phyloP scores from a whole-genome alignment of 2,329 filamentous ascomycete species.

The Exophiala aquamarina region DNA sequence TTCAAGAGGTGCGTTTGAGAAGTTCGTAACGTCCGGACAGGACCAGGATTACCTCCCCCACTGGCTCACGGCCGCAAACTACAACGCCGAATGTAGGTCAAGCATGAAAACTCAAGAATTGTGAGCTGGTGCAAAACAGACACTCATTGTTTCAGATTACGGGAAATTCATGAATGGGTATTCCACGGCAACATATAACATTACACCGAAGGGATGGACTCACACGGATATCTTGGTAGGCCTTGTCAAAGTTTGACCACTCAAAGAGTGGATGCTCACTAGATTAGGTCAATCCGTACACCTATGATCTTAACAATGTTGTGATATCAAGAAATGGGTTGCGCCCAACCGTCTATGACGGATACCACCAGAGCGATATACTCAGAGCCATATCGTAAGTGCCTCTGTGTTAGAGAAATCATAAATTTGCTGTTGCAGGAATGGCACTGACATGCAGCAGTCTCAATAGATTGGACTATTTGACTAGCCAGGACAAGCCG shows the following conservation, averaged over 20 bases:
- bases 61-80: slow-evolving; percentile 17
- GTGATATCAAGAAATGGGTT: slow-evolving; percentile 30
- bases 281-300: slow-evolving; percentile 32
- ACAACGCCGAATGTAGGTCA: slow-evolving; percentile 8
- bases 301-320: slow-evolving; percentile 29
- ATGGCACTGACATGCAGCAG: too few species aligned
- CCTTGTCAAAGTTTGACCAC: background rate
- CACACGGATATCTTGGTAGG: background rate
- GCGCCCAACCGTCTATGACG: slow-evolving; percentile 25
- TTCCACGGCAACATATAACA: slow-evolving; percentile 8
- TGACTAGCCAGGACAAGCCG: slow-evolving; percentile 22
- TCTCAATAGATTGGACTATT: slow-evolving; percentile 22
- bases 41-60: slow-evolving; percentile 17
- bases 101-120: too few species aligned
- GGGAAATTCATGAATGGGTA: slow-evolving; percentile 19
- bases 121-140: too few species aligned
- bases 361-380: slow-evolving; percentile 30
- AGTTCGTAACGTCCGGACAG: slow-evolving; percentile 7
- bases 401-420: too few species aligned
- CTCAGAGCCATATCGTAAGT: slow-evolving; percentile 26
- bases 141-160: slow-evolving; percentile 3
- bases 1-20: slow-evolving; percentile 13
- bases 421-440: too few species aligned
- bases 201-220: slow-evolving; percentile 27
- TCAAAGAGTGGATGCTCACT: slow-evolving; percentile 26